Evolutionary conservation across 768 basidiomycete species (phyloP), one percentile per base, ranked within the genome.

Genomic region (Podaxis sp.): DNA sequence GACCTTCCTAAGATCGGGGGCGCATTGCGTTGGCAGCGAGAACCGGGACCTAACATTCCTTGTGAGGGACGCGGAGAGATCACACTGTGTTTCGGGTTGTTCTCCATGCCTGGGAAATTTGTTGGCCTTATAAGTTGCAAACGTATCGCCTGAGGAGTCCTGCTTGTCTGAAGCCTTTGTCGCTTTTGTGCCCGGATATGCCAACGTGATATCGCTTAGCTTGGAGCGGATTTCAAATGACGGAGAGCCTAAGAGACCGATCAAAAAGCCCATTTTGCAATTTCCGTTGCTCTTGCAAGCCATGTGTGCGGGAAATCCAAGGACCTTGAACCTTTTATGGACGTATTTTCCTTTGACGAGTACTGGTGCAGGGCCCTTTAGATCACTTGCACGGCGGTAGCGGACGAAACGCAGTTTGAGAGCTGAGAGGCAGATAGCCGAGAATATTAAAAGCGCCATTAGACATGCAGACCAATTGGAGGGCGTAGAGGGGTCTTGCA

Each of bases 231-330:
- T 77, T 70, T 81, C 80, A 73, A 74, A 77, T 6, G 72, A 64
- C 18, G 80, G 80, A 44, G 79, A 80, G 38, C 79, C 78, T 42
- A 79, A 72, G 55, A 80, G 73, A 1, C 80, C 80, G 16, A 79
- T 76, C 32, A 77, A 59, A 63, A 80, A 72, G 11, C 75, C 79
- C 42, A 73, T 67, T 62, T 70, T 76, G 61, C 63, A 64, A 47
- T 63, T 64, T 21, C 40, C 18, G 25, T 10, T 13, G 36, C 9
- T 25, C 46, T 48, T 55, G 53, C 52, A 54, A 9, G 52, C 27
- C 3, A 27, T 37, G 18, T 46, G 16, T 27, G 59, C 52, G 36
- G 36, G 13, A 27, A 54, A 55, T 11, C 36, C 40, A 14, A 46
- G n/a, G 4, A 48, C 23, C 25, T 47, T 55, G 14, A 55, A 37